Conservation (phyloP, 2,329 filamentous ascomycete genomes). For the Ascochyta koolunga region DNA sequence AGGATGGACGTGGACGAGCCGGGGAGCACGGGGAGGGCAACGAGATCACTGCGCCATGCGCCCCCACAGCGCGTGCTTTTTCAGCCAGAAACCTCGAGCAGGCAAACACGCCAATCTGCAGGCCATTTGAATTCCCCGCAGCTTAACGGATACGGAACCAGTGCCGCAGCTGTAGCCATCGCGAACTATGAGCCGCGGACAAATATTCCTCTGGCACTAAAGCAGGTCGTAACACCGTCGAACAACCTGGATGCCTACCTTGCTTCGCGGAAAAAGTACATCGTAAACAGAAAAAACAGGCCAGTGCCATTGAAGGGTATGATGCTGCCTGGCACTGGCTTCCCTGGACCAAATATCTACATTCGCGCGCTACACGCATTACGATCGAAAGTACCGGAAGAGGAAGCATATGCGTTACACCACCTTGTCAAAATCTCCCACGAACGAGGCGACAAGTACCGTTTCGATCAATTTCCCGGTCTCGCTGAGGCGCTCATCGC, state of each 20-base stretch:
- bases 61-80: conserved; percentile 84
- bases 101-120: conserved; percentile 64
- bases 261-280: conserved; percentile 60
- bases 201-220: conserved; percentile 68
- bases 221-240: conserved; percentile 75
- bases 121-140: conserved; percentile 51
- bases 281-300: conserved; percentile 52
- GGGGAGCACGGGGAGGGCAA: conserved; percentile 49
- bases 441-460: conserved; percentile 93
- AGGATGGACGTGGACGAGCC: conserved; percentile 58
- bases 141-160: conserved; percentile 48
- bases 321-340: conserved; percentile 69
- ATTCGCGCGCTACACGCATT: conserved; percentile 84
- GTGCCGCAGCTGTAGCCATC: conserved; percentile 61
- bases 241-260: conserved; percentile 74
- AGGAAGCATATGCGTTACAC: conserved; percentile 91
- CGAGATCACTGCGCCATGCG: conserved; percentile 71
- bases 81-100: conserved; percentile 75
- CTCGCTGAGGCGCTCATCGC: conserved; percentile 87
- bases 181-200: conserved; percentile 73
- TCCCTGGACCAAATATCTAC: conserved; percentile 87
- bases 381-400: conserved; percentile 76
- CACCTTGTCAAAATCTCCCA: conserved; percentile 95
- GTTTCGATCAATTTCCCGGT: conserved; percentile 88
- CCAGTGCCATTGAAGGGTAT: conserved; percentile 53